Percentiles rank a stretch among this genome's conserved stretches.
These are phyloP conservation scores for Paracamarosporium sp. DNA, from an alignment of 2,329 filamentous ascomycete species.

Conservation along the genomic window DNA sequence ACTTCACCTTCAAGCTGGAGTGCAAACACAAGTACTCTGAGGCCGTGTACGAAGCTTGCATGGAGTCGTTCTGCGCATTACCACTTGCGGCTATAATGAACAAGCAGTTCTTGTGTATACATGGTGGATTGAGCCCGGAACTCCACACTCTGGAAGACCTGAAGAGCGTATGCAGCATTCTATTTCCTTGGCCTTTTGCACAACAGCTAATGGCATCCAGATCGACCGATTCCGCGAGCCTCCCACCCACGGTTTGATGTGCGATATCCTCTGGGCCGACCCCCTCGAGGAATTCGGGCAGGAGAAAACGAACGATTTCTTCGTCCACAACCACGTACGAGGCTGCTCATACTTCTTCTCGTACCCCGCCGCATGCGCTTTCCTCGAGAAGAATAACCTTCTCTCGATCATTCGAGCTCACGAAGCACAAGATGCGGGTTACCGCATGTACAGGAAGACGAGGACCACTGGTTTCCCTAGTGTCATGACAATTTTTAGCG, in stretches of 20 bases:
- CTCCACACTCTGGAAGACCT: slow-evolving; percentile 94
- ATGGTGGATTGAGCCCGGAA: slow-evolving; percentile 94
- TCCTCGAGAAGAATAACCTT: slow-evolving; percentile 98
- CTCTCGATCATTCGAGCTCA: slow-evolving; percentile 96
- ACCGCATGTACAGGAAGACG: slow-evolving; percentile 99
- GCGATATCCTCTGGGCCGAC: slow-evolving; percentile 98
- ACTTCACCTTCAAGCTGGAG: slow-evolving; percentile 99
- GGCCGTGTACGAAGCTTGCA: slow-evolving; percentile 93
- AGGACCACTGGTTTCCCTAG: slow-evolving; percentile 97
- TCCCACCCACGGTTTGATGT: slow-evolving; percentile 97
- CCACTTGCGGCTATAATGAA: slow-evolving; percentile 98
- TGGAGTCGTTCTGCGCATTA: slow-evolving; percentile 95
- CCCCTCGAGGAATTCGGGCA: slow-evolving; percentile 98
- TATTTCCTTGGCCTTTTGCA: neutral
- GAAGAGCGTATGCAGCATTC: slow-evolving; percentile 70
- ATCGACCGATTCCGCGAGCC: slow-evolving; percentile 98
- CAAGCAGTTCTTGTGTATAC: slow-evolving; percentile 99
- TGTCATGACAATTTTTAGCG: slow-evolving; percentile 99
- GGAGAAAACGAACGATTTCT: slow-evolving; percentile 97
- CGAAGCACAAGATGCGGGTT: slow-evolving; percentile 97
- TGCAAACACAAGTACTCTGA: slow-evolving; percentile 99
- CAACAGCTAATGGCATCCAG: slow-evolving; percentile 53
- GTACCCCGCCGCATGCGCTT: slow-evolving; percentile 94
- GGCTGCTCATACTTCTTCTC: slow-evolving; percentile 99
- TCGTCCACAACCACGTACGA: slow-evolving; percentile 96